phyloP scores from a whole-genome alignment of 805 yeast species.

The Priceomyces melissophilus region DNA sequence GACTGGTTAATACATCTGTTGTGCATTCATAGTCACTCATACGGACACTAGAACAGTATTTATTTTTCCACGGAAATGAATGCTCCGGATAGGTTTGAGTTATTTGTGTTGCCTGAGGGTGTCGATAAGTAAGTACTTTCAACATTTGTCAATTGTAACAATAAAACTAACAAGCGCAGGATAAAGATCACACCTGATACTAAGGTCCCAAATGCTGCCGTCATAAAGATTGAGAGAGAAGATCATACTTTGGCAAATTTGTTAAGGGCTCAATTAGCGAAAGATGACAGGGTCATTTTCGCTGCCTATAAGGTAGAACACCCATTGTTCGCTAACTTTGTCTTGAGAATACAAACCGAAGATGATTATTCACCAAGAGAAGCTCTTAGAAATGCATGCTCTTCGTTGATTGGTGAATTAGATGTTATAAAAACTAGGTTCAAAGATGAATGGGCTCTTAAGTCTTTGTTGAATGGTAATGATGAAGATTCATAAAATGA shows the following conservation, averaged over 20 bases:
- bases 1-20: no score
- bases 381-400: conserved; percentile 88
- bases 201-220: conserved; percentile 91
- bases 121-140: conserved; percentile 69
- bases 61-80: conserved; percentile 53
- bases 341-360: conserved; percentile 92
- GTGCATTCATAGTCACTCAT: not conserved
- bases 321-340: conserved; percentile 92
- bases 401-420: conserved; percentile 74
- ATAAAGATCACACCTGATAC: conserved; percentile 88
- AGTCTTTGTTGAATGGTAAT: conserved; percentile 57
- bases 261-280: conserved; percentile 78
- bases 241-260: conserved; percentile 96
- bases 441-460: conserved; percentile 89
- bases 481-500: conserved; percentile 20
- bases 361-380: conserved; percentile 91
- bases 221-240: conserved; percentile 91
- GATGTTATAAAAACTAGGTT: conserved; percentile 73
- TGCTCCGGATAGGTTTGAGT: conserved; percentile 98
- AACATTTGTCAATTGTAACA: not conserved
- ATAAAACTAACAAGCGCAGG: conserved; percentile 33
- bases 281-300: conserved; percentile 85
- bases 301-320: conserved; percentile 98
- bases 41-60: not conserved
- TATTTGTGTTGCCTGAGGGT: conserved; percentile 96